These are phyloP conservation scores for Coemansia sp. DNA, from an alignment of 192 early-diverging fungal species.

Conservation along the genomic window DNA sequence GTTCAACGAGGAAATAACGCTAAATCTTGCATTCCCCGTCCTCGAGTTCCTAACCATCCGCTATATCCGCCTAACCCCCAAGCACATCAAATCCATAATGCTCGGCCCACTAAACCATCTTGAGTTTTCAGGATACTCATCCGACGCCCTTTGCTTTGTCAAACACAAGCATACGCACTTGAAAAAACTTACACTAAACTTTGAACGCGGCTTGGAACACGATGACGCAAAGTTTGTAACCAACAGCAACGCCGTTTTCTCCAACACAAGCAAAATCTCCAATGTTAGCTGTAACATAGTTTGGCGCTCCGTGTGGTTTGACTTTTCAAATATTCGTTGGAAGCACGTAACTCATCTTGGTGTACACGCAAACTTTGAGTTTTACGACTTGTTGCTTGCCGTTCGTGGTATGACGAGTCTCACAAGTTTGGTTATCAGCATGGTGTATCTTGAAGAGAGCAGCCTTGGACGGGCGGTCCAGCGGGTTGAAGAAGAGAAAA, in stretches of 20 bases:
- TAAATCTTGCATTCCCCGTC: background rate
- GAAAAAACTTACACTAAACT: background rate
- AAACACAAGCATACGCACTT: background rate
- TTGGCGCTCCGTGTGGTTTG: background rate
- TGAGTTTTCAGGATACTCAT: background rate
- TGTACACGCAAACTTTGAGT: background rate
- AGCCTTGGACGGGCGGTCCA: background rate
- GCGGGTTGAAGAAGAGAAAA: background rate
- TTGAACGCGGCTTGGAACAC: background rate
- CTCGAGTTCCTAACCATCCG: background rate
- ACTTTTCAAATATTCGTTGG: background rate
- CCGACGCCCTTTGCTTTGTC: background rate
- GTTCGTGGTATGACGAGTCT: background rate
- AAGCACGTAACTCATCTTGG: background rate
- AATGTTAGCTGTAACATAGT: background rate
- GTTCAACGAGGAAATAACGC: background rate
- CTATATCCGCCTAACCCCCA: background rate
- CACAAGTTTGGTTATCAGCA: background rate
- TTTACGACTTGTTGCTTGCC: background rate
- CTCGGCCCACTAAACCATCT: background rate
- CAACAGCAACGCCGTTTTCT: background rate
- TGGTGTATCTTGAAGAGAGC: background rate
- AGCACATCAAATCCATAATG: background rate
- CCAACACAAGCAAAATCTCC: background rate
- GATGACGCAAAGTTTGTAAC: background rate